Conservation (phyloP, 2,329 filamentous ascomycete genomes). For the Didymella glomerata region DNA sequence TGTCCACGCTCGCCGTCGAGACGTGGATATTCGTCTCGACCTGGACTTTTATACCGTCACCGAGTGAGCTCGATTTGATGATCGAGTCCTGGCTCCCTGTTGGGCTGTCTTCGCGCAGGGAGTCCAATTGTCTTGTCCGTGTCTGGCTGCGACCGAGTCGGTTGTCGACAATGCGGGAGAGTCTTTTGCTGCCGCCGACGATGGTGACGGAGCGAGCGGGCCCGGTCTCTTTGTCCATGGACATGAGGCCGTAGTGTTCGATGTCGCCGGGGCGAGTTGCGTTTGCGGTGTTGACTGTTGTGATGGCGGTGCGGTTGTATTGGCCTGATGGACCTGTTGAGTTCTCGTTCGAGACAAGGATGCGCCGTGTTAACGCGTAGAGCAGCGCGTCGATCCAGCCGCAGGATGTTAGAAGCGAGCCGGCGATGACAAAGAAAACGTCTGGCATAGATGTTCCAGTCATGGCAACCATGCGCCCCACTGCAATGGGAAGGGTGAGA, state of each 20-base stretch:
- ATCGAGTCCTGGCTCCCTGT: conserved; percentile 49
- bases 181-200: conserved; percentile 42
- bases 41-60: conserved; percentile 46
- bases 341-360: conserved; percentile 48
- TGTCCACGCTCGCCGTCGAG: conserved; percentile 5
- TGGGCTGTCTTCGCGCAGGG: conserved; percentile 35
- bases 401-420: conserved; percentile 63
- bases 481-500: conserved; percentile 70
- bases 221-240: conserved; percentile 41
- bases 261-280: conserved; percentile 37
- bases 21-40: conserved; percentile 35
- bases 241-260: conserved; percentile 38
- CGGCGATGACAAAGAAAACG: conserved; percentile 66
- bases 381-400: conserved; percentile 56
- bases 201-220: conserved; percentile 47
- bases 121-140: conserved; percentile 26
- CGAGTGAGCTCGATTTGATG: conserved; percentile 33
- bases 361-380: conserved; percentile 54
- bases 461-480: conserved; percentile 52
- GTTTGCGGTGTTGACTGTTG: conserved; percentile 32
- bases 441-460: conserved; percentile 56
- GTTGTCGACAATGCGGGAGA: conserved; percentile 43
- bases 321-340: conserved; percentile 34
- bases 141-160: conserved; percentile 31
- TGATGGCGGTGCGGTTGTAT: conserved; percentile 35